Evolutionary conservation across 345 rosid species (phyloP).

Genomic region (Eucalyptus virginea): DNA sequence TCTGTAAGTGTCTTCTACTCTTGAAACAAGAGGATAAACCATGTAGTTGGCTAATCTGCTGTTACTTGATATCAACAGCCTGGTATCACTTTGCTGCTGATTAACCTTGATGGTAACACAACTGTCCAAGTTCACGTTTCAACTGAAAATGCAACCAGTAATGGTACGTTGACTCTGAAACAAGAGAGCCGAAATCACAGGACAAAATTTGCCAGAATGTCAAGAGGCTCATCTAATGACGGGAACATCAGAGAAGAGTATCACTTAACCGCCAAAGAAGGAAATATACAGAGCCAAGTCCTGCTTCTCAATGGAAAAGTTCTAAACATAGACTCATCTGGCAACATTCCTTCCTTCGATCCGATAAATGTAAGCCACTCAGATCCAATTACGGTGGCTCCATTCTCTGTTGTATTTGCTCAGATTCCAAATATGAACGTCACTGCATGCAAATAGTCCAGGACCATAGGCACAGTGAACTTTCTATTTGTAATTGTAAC

Average conservation of each 20-base stretch:
- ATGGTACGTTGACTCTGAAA: neutral
- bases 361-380: conserved; percentile 1
- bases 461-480: neutral
- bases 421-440: conserved; percentile 6
- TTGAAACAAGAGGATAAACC: neutral
- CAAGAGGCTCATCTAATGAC: neutral
- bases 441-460: conserved; percentile 16
- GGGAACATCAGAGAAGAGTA: conserved; percentile 19
- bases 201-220: conserved; percentile 7
- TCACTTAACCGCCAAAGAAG: conserved; percentile 29
- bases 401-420: conserved; percentile 30
- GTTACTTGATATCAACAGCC: conserved; percentile 3
- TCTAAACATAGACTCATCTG: conserved; percentile 11
- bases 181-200: neutral
- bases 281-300: conserved; percentile 26
- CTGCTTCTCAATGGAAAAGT: conserved; percentile 30
- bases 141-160: neutral
- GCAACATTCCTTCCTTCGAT: conserved; percentile 18
- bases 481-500: neutral
- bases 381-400: conserved; percentile 22
- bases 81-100: conserved; percentile 36
- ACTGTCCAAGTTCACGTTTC: conserved; percentile 13
- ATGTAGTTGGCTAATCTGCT: neutral
- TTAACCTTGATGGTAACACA: conserved; percentile 27
- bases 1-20: neutral